Evolutionary conservation across 495 filamentous ascomycete genomes (phyloP).

Genomic region (Apodospora peruviana): DNA sequence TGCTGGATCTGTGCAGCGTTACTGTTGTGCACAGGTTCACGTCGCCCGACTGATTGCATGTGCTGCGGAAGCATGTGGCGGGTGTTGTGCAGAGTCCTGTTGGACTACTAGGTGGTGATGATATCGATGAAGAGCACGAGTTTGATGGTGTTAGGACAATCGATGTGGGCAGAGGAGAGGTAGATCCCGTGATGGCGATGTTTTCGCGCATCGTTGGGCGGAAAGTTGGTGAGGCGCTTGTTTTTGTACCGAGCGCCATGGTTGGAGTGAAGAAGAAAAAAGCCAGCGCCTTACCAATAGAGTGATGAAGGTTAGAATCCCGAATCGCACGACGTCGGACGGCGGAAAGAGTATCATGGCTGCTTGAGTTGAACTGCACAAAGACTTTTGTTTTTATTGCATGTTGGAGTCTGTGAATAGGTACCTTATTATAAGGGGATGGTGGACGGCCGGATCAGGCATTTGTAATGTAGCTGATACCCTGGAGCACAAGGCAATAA

Average conservation of each 20-base stretch:
- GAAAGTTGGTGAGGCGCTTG: conserved; percentile 55
- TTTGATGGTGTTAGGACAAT: neutral
- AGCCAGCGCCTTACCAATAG: conserved; percentile 36
- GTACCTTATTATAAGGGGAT: too few relatives aligned
- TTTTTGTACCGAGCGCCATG: conserved; percentile 60
- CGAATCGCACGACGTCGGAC: conserved; percentile 50
- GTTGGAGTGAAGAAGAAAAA: conserved; percentile 29
- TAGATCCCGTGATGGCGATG: conserved; percentile 31
- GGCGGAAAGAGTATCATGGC: conserved; percentile 53
- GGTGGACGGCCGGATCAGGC: too few relatives aligned
- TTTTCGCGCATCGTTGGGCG: conserved; percentile 55
- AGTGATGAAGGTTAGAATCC: conserved; percentile 47
- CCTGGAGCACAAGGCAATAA: too few relatives aligned
- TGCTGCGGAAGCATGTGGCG: conserved; percentile 59
- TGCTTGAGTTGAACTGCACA: conserved; percentile 7
- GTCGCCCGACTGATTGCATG: conserved; percentile 60
- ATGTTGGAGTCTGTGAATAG: neutral
- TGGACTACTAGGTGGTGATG: too few relatives aligned
- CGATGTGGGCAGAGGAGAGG: conserved; percentile 13
- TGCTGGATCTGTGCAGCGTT: conserved; percentile 67
- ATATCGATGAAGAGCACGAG: conserved; percentile 13
- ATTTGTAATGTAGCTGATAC: too few relatives aligned
- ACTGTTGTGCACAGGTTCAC: conserved; percentile 73
- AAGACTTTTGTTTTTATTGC: neutral
- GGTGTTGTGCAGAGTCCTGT: conserved; percentile 34